phyloP scores from a whole-genome alignment of 345 rosid species.

The Bruguiera parviflora region DNA sequence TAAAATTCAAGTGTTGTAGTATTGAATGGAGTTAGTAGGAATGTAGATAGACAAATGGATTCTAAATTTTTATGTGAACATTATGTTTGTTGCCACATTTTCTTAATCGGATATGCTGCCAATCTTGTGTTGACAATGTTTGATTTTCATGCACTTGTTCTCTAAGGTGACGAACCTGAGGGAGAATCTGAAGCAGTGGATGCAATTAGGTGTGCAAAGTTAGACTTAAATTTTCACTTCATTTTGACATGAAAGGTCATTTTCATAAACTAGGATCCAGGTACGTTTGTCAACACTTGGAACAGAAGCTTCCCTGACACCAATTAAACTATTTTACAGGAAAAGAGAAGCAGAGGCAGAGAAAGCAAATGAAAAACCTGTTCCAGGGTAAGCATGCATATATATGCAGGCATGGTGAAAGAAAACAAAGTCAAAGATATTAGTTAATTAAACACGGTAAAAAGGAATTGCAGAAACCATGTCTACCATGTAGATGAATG shows the following conservation, averaged over 20 bases:
- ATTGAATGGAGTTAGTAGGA: too few relatives aligned
- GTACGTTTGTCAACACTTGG: background rate
- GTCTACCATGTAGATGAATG: background rate
- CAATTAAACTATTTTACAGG: constrained; percentile 24
- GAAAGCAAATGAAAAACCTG: constrained; percentile 28
- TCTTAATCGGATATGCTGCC: background rate
- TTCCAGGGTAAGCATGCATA: constrained; percentile 39
- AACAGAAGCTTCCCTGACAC: background rate
- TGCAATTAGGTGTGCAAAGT: constrained; percentile 39
- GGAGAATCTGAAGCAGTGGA: constrained; percentile 38
- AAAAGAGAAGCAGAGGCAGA: constrained; percentile 23
- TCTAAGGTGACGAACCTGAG: constrained; percentile 43
- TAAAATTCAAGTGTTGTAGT: too few relatives aligned
- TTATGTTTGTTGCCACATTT: too few relatives aligned
- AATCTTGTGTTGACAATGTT: constrained; percentile 7
- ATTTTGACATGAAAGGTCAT: too few relatives aligned
- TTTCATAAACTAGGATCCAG: background rate
- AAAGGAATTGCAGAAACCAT: background rate
- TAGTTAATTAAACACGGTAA: background rate
- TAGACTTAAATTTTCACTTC: constrained; percentile 4
- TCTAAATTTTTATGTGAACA: too few relatives aligned
- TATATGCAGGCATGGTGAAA: background rate
- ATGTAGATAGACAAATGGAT: too few relatives aligned
- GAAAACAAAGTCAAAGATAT: background rate
- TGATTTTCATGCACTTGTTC: constrained; percentile 14